Percentiles rank a stretch among this genome's conserved stretches.
Conservation (phyloP, 805 yeast genomes). For the Sugiyamaella floridensis region DNA sequence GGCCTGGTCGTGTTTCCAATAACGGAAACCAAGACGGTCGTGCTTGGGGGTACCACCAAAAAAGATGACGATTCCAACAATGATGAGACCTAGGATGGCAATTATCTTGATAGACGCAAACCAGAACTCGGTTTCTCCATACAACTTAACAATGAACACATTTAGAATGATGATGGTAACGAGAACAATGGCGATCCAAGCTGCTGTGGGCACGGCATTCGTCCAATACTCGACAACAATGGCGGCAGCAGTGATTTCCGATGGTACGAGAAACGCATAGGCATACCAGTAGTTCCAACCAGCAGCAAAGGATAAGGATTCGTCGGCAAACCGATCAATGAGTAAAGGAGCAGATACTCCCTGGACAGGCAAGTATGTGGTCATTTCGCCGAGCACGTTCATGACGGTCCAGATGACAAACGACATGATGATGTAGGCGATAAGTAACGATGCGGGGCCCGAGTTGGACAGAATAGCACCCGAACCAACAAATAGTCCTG, state of each 20-base stretch:
- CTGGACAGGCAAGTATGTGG: slow-evolving; percentile 47
- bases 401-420: slow-evolving; percentile 58
- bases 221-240: slow-evolving; percentile 43
- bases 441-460: slow-evolving; percentile 65
- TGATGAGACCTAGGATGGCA: slow-evolving; percentile 57
- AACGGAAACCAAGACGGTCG: slow-evolving; percentile 49
- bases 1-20: slow-evolving; percentile 41
- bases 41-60: slow-evolving; percentile 47
- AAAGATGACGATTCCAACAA: slow-evolving; percentile 48
- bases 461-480: slow-evolving; percentile 54
- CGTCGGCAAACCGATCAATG: slow-evolving; percentile 53
- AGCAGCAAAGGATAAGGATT: slow-evolving; percentile 52
- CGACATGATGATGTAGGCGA: slow-evolving; percentile 58
- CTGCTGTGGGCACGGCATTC: slow-evolving; percentile 41
- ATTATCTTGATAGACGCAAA: slow-evolving; percentile 55
- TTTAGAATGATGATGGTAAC: slow-evolving; percentile 37
- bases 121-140: slow-evolving; percentile 58
- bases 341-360: slow-evolving; percentile 60
- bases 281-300: slow-evolving; percentile 46
- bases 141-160: slow-evolving; percentile 43
- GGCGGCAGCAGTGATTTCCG: slow-evolving; percentile 40
- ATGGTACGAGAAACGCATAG: slow-evolving; percentile 41
- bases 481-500: slow-evolving; percentile 71
- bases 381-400: slow-evolving; percentile 53
- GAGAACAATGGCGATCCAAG: slow-evolving; percentile 49